Conservation (phyloP, 305 asterid species). For the Fraxinus greggii region DNA sequence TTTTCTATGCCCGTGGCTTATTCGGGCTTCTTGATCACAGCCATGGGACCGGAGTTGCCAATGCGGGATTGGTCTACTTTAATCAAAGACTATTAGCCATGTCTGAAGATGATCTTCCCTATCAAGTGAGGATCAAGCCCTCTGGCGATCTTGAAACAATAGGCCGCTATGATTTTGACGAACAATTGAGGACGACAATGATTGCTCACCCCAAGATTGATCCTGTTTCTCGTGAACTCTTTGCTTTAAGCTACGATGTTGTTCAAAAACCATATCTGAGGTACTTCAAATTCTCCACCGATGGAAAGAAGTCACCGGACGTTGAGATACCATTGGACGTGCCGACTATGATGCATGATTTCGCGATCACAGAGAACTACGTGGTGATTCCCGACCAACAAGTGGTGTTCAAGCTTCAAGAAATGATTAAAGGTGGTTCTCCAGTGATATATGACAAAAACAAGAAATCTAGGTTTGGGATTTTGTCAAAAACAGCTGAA, state of each 20-base stretch:
- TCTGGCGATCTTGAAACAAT: not conserved
- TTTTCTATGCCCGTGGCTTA: not conserved
- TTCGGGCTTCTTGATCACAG: not conserved
- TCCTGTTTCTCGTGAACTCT: not conserved
- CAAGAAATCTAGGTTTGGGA: not conserved
- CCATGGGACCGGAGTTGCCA: conserved; percentile 3
- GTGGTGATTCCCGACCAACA: not conserved
- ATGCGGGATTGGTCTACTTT: conserved; percentile 5
- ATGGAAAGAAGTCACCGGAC: not conserved
- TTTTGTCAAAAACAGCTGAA: not conserved
- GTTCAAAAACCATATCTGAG: not conserved
- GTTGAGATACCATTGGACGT: not conserved
- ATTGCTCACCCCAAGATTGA: conserved; percentile 4
- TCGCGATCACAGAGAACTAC: conserved; percentile 2
- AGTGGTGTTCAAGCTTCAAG: conserved; percentile 1
- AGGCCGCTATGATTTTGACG: not conserved
- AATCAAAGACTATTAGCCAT: not conserved
- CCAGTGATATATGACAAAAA: not conserved
- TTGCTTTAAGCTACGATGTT: not conserved
- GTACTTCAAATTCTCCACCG: not conserved
- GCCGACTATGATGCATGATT: conserved; percentile 1
- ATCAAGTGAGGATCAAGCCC: not conserved
- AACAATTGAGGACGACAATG: not conserved
- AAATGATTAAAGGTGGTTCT: not conserved
- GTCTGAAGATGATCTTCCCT: conserved; percentile 11